Evolutionary conservation across 768 basidiomycete species (phyloP).

Genomic region (Mycena haematopus): DNA sequence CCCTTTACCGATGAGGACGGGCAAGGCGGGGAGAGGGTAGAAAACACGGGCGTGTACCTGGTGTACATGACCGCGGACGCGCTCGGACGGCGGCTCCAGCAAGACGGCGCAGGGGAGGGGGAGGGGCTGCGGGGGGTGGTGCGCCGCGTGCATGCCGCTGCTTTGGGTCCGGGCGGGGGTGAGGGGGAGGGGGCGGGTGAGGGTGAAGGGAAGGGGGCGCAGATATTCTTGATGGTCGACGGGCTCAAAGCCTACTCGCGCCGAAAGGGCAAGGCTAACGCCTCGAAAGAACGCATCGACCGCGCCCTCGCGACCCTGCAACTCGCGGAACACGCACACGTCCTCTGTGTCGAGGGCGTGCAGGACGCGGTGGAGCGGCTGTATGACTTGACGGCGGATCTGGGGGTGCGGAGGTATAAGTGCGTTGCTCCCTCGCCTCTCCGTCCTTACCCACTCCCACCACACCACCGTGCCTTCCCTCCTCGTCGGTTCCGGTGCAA

Average conservation of each 20-base stretch:
- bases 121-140: conserved; percentile 14
- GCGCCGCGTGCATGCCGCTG: conserved; percentile 7
- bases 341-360: conserved; percentile 17
- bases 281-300: too few species aligned
- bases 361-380: background rate
- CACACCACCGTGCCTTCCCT: too few species aligned
- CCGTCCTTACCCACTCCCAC: too few species aligned
- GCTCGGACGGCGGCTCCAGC: conserved; percentile 14
- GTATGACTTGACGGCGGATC: conserved; percentile 30
- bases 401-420: conserved; percentile 38
- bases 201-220: background rate
- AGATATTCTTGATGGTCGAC: conserved; percentile 30
- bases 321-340: conserved; percentile 26
- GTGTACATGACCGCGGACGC: conserved; percentile 19
- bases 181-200: background rate
- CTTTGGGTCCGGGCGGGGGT: too few species aligned
- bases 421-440: conserved; percentile 31
- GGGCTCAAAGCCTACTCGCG: conserved; percentile 21
- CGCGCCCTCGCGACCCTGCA: conserved; percentile 27
- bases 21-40: background rate
- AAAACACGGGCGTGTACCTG: conserved; percentile 7
- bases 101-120: too few species aligned
- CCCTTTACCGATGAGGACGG: background rate
- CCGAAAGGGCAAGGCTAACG: too few species aligned
- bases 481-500: too few species aligned